phyloP scores from a whole-genome alignment of 1,139 yeast genomes.

The Entelexis paramagnoliae region DNA sequence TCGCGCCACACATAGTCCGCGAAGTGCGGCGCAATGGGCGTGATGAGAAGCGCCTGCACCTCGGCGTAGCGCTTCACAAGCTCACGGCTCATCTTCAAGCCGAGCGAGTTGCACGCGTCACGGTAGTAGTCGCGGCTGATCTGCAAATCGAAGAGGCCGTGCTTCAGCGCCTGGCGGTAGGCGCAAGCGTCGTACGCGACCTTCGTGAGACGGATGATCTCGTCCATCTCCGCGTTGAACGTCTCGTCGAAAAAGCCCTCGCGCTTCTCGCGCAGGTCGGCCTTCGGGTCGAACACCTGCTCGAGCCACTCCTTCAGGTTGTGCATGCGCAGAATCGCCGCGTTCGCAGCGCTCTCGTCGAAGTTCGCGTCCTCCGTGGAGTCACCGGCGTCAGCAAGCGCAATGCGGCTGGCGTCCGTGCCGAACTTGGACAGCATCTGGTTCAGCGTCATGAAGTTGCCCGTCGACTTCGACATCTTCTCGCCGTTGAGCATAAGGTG shows the following conservation, averaged over 20 bases:
- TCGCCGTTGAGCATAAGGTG: slow-evolving; percentile 91
- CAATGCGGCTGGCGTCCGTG: slow-evolving; percentile 96
- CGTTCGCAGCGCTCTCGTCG: slow-evolving; percentile 93
- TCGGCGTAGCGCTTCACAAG: slow-evolving; percentile 74
- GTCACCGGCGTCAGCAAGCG: slow-evolving; percentile 98
- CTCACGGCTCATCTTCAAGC: slow-evolving; percentile 66
- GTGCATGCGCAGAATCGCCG: slow-evolving; percentile 87
- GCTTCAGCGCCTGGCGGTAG: slow-evolving; percentile 81
- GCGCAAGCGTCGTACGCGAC: slow-evolving; percentile 60
- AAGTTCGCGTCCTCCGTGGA: slow-evolving; percentile 95
- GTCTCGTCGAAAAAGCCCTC: slow-evolving; percentile 76
- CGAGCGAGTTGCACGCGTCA: slow-evolving; percentile 53
- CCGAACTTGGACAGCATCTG: slow-evolving; percentile 83
- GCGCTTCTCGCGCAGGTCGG: slow-evolving; percentile 33
- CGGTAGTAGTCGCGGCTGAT: slow-evolving; percentile 93
- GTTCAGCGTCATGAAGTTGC: slow-evolving; percentile 87
- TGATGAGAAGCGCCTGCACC: slow-evolving; percentile 67
- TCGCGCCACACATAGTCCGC: slow-evolving; percentile 85
- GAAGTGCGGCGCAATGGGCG: slow-evolving; percentile 95
- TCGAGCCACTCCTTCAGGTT: slow-evolving; percentile 95
- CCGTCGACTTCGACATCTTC: slow-evolving; percentile 96
- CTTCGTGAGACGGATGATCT: slow-evolving; percentile 61
- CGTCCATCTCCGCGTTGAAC: slow-evolving; percentile 89
- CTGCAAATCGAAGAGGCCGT: slow-evolving; percentile 88
- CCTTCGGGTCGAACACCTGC: slow-evolving; percentile 41